phyloP scores from a whole-genome alignment of 352 stramenopile genomes.

The Phytophthora colocasiae region DNA sequence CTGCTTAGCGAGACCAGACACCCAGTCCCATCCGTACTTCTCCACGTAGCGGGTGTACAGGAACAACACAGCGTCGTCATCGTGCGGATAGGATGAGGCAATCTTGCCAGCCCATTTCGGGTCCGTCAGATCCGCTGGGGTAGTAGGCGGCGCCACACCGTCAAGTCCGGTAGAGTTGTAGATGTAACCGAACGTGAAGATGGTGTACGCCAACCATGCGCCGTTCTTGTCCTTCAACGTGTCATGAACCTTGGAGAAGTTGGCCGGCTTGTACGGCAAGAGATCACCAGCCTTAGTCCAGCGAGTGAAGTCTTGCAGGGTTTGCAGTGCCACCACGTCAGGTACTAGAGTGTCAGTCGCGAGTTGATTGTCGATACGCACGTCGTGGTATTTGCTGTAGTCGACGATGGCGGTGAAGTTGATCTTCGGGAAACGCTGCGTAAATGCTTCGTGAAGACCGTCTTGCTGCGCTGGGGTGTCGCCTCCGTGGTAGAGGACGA shows the following conservation, averaged over 20 bases:
- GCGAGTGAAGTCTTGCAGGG: constrained; percentile 34
- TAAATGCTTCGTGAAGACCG: not conserved
- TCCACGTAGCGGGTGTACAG: constrained; percentile 55
- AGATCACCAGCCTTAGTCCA: constrained; percentile 45
- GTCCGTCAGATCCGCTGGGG: constrained; percentile 40
- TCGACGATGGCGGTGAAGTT: constrained; percentile 65
- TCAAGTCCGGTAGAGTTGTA: constrained; percentile 42
- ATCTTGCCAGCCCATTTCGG: constrained; percentile 44
- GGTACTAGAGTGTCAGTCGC: constrained; percentile 49
- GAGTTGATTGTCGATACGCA: constrained; percentile 71
- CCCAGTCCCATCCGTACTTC: constrained; percentile 68
- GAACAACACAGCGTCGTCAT: constrained; percentile 63
- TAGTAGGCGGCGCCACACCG: constrained; percentile 14
- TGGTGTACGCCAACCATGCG: constrained; percentile 47
- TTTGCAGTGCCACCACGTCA: constrained; percentile 53
- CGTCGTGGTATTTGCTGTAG: constrained; percentile 68
- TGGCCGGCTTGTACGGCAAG: constrained; percentile 50
- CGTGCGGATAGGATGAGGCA: constrained; percentile 55
- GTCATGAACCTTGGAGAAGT: constrained; percentile 60
- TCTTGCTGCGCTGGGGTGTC: constrained; percentile 42
- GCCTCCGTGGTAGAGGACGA: constrained; percentile 52
- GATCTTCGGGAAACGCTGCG: constrained; percentile 34
- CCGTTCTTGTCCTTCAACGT: constrained; percentile 41
- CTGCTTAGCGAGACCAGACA: constrained; percentile 33
- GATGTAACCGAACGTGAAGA: constrained; percentile 47